These are phyloP conservation scores for Rhodofomes roseus DNA, from an alignment of 1,284 basidiomycete species.

Conservation along the genomic window DNA sequence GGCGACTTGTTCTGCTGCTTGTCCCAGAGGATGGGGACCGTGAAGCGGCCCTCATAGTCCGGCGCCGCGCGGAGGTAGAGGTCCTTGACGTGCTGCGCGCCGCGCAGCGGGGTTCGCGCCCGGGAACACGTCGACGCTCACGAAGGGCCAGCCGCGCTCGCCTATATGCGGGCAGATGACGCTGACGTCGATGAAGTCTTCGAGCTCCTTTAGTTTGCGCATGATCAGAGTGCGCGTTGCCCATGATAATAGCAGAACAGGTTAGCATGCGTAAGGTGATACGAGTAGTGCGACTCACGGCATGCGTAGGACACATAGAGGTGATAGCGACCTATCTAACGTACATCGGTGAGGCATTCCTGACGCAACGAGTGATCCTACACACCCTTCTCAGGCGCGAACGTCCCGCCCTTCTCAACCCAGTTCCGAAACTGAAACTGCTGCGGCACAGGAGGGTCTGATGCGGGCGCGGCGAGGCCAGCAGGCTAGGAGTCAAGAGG, in stretches of 20 bases:
- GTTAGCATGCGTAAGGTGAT: too few species aligned
- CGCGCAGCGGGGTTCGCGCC: constrained; percentile 74
- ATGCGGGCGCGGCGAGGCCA: too few species aligned
- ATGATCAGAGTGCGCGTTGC: constrained; percentile 89
- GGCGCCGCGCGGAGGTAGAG: constrained; percentile 81
- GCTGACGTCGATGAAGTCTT: constrained; percentile 37
- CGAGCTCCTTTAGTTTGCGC: constrained; percentile 88
- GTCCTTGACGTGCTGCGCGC: constrained; percentile 75
- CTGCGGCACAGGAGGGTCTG: too few species aligned
- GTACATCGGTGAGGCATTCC: background rate
- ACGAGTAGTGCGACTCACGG: background rate
- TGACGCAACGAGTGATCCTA: background rate
- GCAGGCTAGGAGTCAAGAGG: too few species aligned
- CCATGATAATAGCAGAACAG: constrained; percentile 65
- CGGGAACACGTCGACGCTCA: constrained; percentile 63
- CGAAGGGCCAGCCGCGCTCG: constrained; percentile 85
- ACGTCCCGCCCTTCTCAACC: constrained; percentile 70
- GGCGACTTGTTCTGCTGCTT: constrained; percentile 80
- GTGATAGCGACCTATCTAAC: background rate
- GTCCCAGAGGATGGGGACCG: constrained; percentile 93
- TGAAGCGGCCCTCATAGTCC: constrained; percentile 73
- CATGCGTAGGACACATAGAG: background rate
- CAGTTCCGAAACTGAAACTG: constrained; percentile 71
- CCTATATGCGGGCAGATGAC: constrained; percentile 71
- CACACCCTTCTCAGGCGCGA: constrained; percentile 74